A percentile compares a stretch with the other conserved stretches of the same genome.
Evolutionary conservation across 2,329 filamentous ascomycete species (phyloP).

Genomic region (Fusarium longipes): DNA sequence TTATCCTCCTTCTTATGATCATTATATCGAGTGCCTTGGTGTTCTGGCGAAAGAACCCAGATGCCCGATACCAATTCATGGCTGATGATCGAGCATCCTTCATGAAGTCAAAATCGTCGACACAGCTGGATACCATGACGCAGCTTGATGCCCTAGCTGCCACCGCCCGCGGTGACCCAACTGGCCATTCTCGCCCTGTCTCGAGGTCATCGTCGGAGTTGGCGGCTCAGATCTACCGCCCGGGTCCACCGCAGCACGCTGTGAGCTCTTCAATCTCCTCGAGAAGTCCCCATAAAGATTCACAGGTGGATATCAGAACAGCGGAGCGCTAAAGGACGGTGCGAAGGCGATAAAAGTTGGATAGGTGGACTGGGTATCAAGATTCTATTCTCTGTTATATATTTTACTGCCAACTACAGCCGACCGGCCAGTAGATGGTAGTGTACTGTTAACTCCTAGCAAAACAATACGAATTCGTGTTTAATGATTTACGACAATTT

Average conservation of each 20-base stretch:
- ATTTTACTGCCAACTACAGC: background rate
- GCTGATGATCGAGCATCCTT: conserved; percentile 94
- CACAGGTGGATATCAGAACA: conserved; percentile 13
- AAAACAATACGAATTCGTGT: background rate
- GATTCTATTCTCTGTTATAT: background rate
- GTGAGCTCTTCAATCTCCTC: conserved; percentile 15
- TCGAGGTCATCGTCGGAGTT: conserved; percentile 24
- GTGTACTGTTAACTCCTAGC: background rate
- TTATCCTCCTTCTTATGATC: conserved; percentile 85
- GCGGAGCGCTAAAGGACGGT: background rate
- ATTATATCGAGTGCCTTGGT: conserved; percentile 69
- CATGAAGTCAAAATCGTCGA: conserved; percentile 84
- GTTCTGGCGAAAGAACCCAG: conserved; percentile 92
- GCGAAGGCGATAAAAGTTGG: background rate
- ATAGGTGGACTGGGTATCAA: background rate
- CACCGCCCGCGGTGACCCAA: conserved; percentile 82
- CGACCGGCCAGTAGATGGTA: background rate
- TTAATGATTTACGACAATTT: background rate
- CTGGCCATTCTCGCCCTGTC: conserved; percentile 8
- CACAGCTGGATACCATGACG: conserved; percentile 78
- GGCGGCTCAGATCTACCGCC: background rate
- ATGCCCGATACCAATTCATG: conserved; percentile 95
- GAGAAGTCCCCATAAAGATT: conserved; percentile 14
- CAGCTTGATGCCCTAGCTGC: conserved; percentile 91
- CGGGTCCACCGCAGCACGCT: background rate